phyloP scores from a whole-genome alignment of 2,329 filamentous ascomycete genomes.

The Colletotrichum sojae region DNA sequence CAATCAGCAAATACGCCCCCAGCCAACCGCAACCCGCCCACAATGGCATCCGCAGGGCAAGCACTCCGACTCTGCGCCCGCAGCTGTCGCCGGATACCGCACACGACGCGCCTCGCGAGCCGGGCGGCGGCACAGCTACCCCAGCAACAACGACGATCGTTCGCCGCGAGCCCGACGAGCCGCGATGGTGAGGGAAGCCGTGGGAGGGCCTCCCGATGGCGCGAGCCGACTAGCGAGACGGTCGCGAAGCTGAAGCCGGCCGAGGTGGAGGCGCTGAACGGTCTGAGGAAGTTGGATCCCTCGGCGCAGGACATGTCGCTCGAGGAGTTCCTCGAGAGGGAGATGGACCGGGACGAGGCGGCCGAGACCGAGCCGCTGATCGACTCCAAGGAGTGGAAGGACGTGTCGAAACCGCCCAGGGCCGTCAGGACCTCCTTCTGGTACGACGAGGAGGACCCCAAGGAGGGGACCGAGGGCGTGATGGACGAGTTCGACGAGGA shows the following conservation, averaged over 20 bases:
- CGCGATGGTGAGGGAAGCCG: conserved; percentile 37
- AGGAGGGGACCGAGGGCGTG: conserved; percentile 64
- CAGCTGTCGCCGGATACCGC: conserved; percentile 49
- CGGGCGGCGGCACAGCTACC: conserved; percentile 17
- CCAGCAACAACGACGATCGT: conserved; percentile 44
- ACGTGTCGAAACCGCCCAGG: conserved; percentile 43
- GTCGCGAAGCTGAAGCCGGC: conserved; percentile 40
- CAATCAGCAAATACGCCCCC: conserved; percentile 23
- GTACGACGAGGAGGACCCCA: conserved; percentile 64
- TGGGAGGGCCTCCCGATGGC: neutral
- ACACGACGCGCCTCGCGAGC: conserved; percentile 35
- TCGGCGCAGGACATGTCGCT: conserved; percentile 37
- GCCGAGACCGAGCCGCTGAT: conserved; percentile 26
- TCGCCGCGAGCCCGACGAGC: conserved; percentile 48
- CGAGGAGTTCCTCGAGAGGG: conserved; percentile 28
- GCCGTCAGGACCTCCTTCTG: conserved; percentile 60
- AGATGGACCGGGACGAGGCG: conserved; percentile 24
- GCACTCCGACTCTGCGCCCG: conserved; percentile 53
- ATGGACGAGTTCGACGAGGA: conserved; percentile 80
- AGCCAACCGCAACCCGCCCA: conserved; percentile 32
- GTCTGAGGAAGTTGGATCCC: conserved; percentile 49
- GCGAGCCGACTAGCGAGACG: conserved; percentile 11
- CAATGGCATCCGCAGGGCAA: conserved; percentile 56
- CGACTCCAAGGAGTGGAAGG: conserved; percentile 39
- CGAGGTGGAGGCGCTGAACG: conserved; percentile 45